Percentiles rank a stretch among this genome's conserved stretches.
These are phyloP conservation scores for Aspergillus chevalieri DNA, from an alignment of 2,329 filamentous ascomycete species.

Conservation along the genomic window DNA sequence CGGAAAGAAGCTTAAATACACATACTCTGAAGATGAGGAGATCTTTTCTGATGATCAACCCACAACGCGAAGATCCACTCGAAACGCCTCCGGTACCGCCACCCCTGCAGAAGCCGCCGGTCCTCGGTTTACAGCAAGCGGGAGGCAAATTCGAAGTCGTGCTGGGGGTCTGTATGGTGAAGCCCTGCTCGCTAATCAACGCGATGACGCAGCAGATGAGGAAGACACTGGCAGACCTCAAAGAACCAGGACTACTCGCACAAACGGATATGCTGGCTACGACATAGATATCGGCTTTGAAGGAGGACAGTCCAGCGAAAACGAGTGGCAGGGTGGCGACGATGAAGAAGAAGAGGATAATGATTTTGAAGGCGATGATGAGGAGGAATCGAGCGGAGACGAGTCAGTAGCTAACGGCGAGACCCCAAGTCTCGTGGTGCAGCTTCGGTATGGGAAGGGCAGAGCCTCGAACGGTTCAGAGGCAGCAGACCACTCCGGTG, in stretches of 20 bases:
- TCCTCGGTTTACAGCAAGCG: conserved; percentile 72
- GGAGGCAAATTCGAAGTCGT: conserved; percentile 64
- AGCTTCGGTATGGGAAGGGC: conserved; percentile 49
- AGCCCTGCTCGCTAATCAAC: conserved; percentile 50
- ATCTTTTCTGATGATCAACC: conserved; percentile 57
- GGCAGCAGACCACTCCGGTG: conserved; percentile 7
- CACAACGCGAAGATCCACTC: conserved; percentile 57
- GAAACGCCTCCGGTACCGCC: conserved; percentile 63
- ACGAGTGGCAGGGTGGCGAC: conserved; percentile 63
- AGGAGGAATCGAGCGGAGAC: conserved; percentile 37
- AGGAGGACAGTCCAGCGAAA: conserved; percentile 52
- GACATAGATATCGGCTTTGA: conserved; percentile 63
- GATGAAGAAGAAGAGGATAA: conserved; percentile 70
- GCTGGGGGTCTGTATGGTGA: conserved; percentile 52
- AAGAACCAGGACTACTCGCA: conserved; percentile 27
- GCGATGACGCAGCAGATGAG: conserved; percentile 43
- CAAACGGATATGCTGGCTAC: conserved; percentile 45
- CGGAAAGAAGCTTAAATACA: conserved; percentile 94
- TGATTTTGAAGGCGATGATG: conserved; percentile 54
- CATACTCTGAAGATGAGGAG: conserved; percentile 83
- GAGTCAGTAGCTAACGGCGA: conserved; percentile 46
- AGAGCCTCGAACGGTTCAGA: conserved; percentile 12
- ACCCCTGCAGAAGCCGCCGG: conserved; percentile 64
- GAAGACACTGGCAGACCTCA: conserved; percentile 34
- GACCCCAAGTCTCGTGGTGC: conserved; percentile 65